Conservation (phyloP, 768 basidiomycete genomes). For the Kwoniella dejecticola region DNA sequence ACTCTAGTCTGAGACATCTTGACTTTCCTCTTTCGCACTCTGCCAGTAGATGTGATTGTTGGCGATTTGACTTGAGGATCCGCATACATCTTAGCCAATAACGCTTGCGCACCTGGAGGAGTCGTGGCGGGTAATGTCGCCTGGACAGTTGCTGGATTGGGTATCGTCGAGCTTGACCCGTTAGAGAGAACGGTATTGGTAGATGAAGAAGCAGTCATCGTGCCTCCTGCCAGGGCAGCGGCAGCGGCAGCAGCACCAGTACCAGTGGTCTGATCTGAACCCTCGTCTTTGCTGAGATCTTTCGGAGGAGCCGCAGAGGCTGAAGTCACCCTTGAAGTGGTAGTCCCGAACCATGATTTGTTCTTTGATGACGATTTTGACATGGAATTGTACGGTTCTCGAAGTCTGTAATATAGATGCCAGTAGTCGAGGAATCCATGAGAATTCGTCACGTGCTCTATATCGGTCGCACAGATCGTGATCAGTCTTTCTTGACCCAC, state of each 20-base stretch:
- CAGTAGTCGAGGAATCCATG: slow-evolving; percentile 82
- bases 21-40: slow-evolving; percentile 42
- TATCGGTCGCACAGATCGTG: too few species aligned
- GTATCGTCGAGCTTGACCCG: background rate
- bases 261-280: background rate
- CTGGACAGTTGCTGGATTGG: background rate
- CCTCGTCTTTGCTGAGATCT: slow-evolving; percentile 3
- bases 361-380: slow-evolving; percentile 30
- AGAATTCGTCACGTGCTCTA: slow-evolving; percentile 73
- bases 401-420: slow-evolving; percentile 85
- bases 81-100: slow-evolving; percentile 26
- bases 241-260: background rate
- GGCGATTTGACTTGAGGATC: slow-evolving; percentile 16
- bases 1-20: slow-evolving; percentile 82
- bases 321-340: background rate
- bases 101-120: slow-evolving; percentile 7
- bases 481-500: too few species aligned
- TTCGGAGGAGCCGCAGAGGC: background rate
- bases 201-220: slow-evolving; percentile 6
- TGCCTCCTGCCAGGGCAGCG: slow-evolving; percentile 1
- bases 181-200: background rate
- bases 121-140: slow-evolving; percentile 1
- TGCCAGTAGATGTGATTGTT: background rate
- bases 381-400: slow-evolving; percentile 64
- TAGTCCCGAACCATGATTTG: slow-evolving; percentile 36